A percentile compares a stretch with the other conserved stretches of the same genome.
Conservation (phyloP, 495 filamentous ascomycete genomes). For the Tuber indicum region DNA sequence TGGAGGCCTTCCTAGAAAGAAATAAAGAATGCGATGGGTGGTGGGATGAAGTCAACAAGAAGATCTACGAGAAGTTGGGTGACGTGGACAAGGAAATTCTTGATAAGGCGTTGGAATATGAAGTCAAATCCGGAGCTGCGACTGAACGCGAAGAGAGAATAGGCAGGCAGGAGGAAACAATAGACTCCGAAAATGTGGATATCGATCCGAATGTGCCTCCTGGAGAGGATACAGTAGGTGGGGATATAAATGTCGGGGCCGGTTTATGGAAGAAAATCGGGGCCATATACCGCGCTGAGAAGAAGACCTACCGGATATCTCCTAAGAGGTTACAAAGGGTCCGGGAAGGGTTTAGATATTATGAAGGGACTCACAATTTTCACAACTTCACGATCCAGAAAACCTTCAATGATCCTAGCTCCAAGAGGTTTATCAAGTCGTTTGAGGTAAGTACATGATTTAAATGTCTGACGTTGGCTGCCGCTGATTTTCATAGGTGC, state of each 20-base stretch:
- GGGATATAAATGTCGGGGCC: slow-evolving; percentile 11
- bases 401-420: slow-evolving; percentile 64
- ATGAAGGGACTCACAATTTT: slow-evolving; percentile 77
- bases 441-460: slow-evolving; percentile 53
- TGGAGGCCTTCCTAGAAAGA: slow-evolving; percentile 58
- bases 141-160: slow-evolving; percentile 2
- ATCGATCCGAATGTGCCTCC: slow-evolving; percentile 19
- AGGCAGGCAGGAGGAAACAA: slow-evolving; percentile 7
- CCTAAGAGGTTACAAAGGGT: slow-evolving; percentile 62
- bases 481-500: slow-evolving; percentile 37
- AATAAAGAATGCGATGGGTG: slow-evolving; percentile 72
- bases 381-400: slow-evolving; percentile 97
- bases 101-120: slow-evolving; percentile 42
- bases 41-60: slow-evolving; percentile 73
- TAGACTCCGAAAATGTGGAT: slow-evolving; percentile 8
- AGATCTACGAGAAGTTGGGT: slow-evolving; percentile 62
- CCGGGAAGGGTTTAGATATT: slow-evolving; percentile 61
- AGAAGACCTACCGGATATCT: slow-evolving; percentile 73
- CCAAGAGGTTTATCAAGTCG: slow-evolving; percentile 80
- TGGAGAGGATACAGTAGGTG: slow-evolving; percentile 38
- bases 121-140: slow-evolving; percentile 43
- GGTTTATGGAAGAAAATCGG: slow-evolving; percentile 61
- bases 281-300: slow-evolving; percentile 66
- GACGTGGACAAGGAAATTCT: slow-evolving; percentile 25
- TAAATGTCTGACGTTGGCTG: background rate